Conservation (phyloP, 139 green algal genomes). For the Tetradesmus obliquus region DNA sequence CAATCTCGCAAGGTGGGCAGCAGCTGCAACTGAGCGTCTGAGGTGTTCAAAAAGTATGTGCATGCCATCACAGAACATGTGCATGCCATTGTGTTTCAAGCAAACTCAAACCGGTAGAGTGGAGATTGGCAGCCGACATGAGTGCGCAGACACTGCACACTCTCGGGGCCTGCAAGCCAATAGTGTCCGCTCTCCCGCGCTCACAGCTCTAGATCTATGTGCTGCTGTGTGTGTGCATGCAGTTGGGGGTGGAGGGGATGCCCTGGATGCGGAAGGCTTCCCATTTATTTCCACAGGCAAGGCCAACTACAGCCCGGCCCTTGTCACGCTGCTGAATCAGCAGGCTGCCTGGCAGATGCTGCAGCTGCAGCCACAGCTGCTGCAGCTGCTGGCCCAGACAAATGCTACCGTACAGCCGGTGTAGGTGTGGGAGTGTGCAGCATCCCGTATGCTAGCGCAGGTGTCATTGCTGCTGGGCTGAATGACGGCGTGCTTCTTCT, state of each 20-base stretch:
- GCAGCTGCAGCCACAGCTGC: constrained; percentile 45
- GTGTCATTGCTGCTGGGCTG: too few relatives aligned
- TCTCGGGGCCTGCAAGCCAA: too few relatives aligned
- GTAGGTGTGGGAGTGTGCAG: too few relatives aligned
- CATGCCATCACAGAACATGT: too few relatives aligned
- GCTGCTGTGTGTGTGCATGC: neutral
- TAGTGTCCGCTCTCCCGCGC: too few relatives aligned
- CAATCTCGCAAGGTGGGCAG: neutral
- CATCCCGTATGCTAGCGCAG: too few relatives aligned
- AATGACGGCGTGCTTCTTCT: too few relatives aligned
- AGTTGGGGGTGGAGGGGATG: neutral
- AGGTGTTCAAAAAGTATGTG: too few relatives aligned
- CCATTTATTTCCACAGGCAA: constrained; percentile 50
- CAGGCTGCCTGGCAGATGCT: constrained; percentile 49
- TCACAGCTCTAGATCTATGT: neutral
- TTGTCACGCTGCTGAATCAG: constrained; percentile 50
- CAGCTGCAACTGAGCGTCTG: neutral
- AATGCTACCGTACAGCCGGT: neutral
- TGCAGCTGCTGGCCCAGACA: constrained; percentile 24
- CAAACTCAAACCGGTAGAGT: too few relatives aligned
- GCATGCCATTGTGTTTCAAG: too few relatives aligned
- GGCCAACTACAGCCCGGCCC: constrained; percentile 44
- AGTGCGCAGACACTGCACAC: too few relatives aligned
- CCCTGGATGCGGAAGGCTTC: neutral
- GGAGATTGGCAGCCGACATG: too few relatives aligned